Base-by-base conservation (phyloP, 2,329 filamentous ascomycete genomes). In the Gliomastix tumulicola region DNA sequence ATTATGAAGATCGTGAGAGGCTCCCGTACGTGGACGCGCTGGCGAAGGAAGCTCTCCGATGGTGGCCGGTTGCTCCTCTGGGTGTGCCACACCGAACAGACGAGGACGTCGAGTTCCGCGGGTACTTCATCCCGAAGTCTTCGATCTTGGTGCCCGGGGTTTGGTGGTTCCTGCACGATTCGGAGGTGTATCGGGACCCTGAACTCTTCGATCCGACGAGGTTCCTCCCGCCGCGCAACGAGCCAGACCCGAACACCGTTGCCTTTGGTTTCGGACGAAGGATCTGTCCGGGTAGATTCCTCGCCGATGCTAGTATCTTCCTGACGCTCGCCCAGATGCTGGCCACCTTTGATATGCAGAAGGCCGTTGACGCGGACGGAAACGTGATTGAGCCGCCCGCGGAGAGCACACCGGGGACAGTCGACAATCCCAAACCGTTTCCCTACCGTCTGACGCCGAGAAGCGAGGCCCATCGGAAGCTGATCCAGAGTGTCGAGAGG, bases 181-280 rank as follows among this genome's bases (percentile, higher is more conserved):
- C 35, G 13, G 21, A 32, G 16, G 25, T 37, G 32, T 86, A 86
- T 53, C 68, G 73, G 0, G 42, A 57, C 12, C 55, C 55, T 1
- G 36, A 38, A 4, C 10, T n/a, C 6, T 60, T 58, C 27, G 35
- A 56, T 18, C 54, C 51, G 6, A 46, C 49, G 6, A 47, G 55
- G 3, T 57, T 41, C 39, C 45, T 60, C 2, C 16, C 25, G n/a
- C 44, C 43, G 4, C 37, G 42, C 15, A 44, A 46, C 9, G 46
- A 41, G 22, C 50, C 47, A 3, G 49, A 56, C 18, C 54, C 56
- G 4, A 28, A 13, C 5, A 50, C 50, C 1, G 44, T 50, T 0
- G 20, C 16, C 3, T 60, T 56, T 20, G 56, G 55, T 1, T 58
- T 49, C 25, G 57, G 56, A 3, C 49, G 56, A 0, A 45, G 56